Evolutionary conservation across 1,284 basidiomycete genomes (phyloP).

Genomic region (Boletus sp.): DNA sequence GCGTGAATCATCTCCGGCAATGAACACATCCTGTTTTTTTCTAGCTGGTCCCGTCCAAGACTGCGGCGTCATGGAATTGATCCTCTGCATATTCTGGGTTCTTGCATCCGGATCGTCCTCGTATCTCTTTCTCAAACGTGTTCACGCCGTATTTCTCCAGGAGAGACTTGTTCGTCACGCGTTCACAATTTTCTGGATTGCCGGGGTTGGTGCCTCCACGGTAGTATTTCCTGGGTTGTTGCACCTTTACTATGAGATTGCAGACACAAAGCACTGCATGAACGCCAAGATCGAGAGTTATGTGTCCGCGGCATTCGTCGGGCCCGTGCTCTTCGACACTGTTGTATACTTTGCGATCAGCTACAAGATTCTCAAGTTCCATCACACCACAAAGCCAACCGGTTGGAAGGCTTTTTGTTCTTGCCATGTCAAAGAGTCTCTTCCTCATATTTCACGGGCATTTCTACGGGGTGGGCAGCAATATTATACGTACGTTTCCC

Average conservation of each 20-base stretch:
- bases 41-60: conserved; percentile 24
- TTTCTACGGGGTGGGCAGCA: conserved; percentile 30
- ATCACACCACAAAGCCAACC: conserved; percentile 2
- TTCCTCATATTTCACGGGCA: conserved; percentile 29
- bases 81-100: conserved; percentile 21
- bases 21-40: neutral
- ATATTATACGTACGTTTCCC: conserved; percentile 28
- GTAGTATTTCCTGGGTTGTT: conserved; percentile 15
- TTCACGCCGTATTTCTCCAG: conserved; percentile 26
- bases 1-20: neutral
- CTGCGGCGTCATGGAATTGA: conserved; percentile 18
- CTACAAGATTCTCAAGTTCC: conserved; percentile 21
- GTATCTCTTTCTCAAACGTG: conserved; percentile 34
- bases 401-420: conserved; percentile 14
- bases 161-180: conserved; percentile 14
- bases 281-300: conserved; percentile 14
- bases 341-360: conserved; percentile 30
- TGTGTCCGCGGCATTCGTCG: conserved; percentile 22
- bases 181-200: conserved; percentile 30
- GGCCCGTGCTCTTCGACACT: conserved; percentile 25
- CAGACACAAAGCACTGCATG: conserved; percentile 24
- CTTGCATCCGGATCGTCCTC: conserved; percentile 24
- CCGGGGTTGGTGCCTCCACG: conserved; percentile 19
- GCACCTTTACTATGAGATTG: conserved; percentile 20
- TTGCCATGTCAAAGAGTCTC: conserved; percentile 3